Conservation (phyloP, 2,329 filamentous ascomycete species). For the Lecanicillium sp. region DNA sequence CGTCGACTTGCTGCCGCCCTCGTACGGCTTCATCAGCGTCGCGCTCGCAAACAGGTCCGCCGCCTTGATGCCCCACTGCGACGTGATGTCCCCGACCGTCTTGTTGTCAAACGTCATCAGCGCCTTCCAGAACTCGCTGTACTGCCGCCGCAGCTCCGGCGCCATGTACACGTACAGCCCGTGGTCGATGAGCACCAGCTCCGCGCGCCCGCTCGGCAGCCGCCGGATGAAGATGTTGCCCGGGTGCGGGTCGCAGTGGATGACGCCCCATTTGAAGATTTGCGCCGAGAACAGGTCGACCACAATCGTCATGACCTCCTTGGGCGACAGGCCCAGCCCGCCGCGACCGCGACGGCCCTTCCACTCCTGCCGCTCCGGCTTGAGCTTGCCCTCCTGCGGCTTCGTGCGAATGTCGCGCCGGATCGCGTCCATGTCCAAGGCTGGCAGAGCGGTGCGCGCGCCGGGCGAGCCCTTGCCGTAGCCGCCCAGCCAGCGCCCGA, state of each 20-base stretch:
- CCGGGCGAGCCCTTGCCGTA: slow-evolving; percentile 71
- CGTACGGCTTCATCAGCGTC: slow-evolving; percentile 83
- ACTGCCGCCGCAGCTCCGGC: slow-evolving; percentile 75
- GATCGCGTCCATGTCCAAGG: slow-evolving; percentile 38
- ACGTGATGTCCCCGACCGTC: slow-evolving; percentile 64
- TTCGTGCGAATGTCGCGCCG: slow-evolving; percentile 41
- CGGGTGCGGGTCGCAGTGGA: slow-evolving; percentile 95
- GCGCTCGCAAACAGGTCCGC: slow-evolving; percentile 87
- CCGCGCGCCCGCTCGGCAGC: slow-evolving; percentile 69
- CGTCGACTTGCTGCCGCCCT: slow-evolving; percentile 68
- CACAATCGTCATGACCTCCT: slow-evolving; percentile 93
- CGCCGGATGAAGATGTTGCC: slow-evolving; percentile 96
- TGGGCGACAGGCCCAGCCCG: slow-evolving; percentile 73
- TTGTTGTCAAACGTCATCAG: slow-evolving; percentile 89
- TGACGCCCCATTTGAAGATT: slow-evolving; percentile 93
- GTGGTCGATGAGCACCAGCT: slow-evolving; percentile 94
- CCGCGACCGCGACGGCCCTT: slow-evolving; percentile 63
- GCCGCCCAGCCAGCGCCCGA: slow-evolving; percentile 69
- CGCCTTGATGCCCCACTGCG: slow-evolving; percentile 79
- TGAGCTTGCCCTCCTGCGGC: slow-evolving; percentile 53
- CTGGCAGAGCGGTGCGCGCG: slow-evolving; percentile 55
- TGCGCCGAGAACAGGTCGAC: slow-evolving; percentile 94
- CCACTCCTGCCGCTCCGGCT: slow-evolving; percentile 76
- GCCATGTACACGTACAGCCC: slow-evolving; percentile 92
- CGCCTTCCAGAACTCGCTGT: slow-evolving; percentile 86